These are phyloP conservation scores for Auxenochlorella pyrenoidosa DNA, from an alignment of 139 green algal species.

Conservation along the genomic window DNA sequence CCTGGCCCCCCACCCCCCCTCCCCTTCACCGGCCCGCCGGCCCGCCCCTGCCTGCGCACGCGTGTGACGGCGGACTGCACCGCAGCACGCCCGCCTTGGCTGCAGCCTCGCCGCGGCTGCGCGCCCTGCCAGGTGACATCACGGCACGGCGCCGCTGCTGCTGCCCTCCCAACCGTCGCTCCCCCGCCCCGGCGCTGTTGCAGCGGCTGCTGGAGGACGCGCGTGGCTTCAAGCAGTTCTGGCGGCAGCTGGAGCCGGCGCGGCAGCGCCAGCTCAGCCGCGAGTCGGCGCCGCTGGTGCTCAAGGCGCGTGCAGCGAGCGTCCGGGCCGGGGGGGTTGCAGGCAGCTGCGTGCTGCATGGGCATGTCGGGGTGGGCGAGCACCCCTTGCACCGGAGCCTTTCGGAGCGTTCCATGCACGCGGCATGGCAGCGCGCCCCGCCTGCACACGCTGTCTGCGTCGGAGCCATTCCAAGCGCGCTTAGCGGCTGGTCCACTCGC, in stretches of 20 bases:
- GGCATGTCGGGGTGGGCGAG: too few species aligned
- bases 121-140: too few species aligned
- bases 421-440: too few species aligned
- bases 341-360: not conserved
- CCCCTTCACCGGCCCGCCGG: too few species aligned
- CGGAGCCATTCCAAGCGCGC: too few species aligned
- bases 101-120: not conserved
- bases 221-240: constrained; percentile 76
- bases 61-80: not conserved
- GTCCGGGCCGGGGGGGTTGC: too few species aligned
- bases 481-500: too few species aligned
- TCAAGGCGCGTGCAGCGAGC: constrained; percentile 70
- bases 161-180: not conserved
- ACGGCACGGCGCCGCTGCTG: not conserved
- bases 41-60: too few species aligned
- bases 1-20: too few species aligned
- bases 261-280: constrained; percentile 62
- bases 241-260: constrained; percentile 58
- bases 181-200: not conserved
- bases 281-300: constrained; percentile 73
- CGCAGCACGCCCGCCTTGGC: not conserved
- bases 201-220: constrained; percentile 6
- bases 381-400: too few species aligned
- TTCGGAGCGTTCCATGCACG: too few species aligned
- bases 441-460: too few species aligned